Base-by-base conservation (phyloP, 2,329 filamentous ascomycete species). In the Apiospora sp. region DNA sequence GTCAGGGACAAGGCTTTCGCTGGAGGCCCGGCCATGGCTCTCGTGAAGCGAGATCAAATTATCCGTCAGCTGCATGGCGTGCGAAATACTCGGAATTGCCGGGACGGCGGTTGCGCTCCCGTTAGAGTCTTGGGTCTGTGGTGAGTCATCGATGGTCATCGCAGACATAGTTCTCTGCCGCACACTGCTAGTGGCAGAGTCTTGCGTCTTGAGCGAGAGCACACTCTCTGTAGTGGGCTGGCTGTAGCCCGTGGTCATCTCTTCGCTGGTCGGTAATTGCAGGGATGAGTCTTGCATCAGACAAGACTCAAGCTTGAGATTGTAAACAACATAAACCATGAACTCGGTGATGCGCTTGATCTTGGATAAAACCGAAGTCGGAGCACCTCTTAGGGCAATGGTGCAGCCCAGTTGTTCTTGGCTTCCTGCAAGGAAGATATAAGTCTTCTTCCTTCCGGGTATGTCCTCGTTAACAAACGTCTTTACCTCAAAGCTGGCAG, bases 281-380 rank as follows among this genome's bases (percentile, higher is more conserved):
- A 97, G 93, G 77, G 94, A 97, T 78, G 97, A 95, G 81, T 99
- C 96, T 70, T 94, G 90, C 89, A 99, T 94, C 67, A 99, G 86
- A 77, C 94, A 98, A 1, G 96, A 98, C 83, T 99, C 96, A 19
- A 99, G 88, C 80, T 97, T 98, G 71, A 99, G 87, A 78, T 98
- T 99, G 83, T 99, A 99, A 16, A 98, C 95, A 27, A 99, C 97
- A 77, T 98, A 99, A 49, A 97, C 93, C 96, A 99, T 98, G 80
- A 99, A 98, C 80, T 99, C 96, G 14, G 96, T 96, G 76, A 99
- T 96, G 70, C 91, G 90, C 83, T 99, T 99, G 82, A 99, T 91
- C 77, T 92, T 93, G 1, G 91, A 86, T 24, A 99, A 87, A 0
- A 91, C 87, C 68, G 89, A 85, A 43, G 91, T 92, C 73, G 93